Percentiles rank a stretch among this genome's conserved stretches.
Evolutionary conservation across 192 early-diverging fungal genomes (phyloP).

Genomic region (Glomus cerebriforme): DNA sequence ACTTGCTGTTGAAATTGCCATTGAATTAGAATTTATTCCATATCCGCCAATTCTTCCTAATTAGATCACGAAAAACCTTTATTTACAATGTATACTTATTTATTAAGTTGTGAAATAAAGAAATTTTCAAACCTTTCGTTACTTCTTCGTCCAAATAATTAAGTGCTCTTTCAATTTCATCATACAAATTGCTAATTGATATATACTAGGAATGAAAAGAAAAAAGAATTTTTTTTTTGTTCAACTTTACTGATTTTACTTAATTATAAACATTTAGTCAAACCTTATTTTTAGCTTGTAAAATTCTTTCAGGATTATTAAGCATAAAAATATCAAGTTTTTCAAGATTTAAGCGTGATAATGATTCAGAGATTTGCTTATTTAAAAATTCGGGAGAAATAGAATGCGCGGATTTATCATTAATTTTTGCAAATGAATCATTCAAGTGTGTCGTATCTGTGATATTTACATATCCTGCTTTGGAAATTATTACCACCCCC

Average conservation of each 20-base stretch:
- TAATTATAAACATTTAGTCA: neutral
- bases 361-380: slow-evolving; percentile 53
- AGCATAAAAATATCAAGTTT: slow-evolving; percentile 74
- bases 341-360: slow-evolving; percentile 55
- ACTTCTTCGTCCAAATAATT: slow-evolving; percentile 68
- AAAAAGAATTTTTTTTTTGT: neutral
- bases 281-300: slow-evolving; percentile 51
- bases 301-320: slow-evolving; percentile 75
- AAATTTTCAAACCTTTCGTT: slow-evolving; percentile 29
- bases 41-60: slow-evolving; percentile 64
- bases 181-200: slow-evolving; percentile 48
- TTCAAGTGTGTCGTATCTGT: neutral
- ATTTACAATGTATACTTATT: neutral
- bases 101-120: neutral
- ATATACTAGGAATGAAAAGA: neutral
- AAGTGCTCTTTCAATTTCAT: slow-evolving; percentile 59
- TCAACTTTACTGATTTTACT: neutral
- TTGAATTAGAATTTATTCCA: slow-evolving; percentile 70
- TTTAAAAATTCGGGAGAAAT: slow-evolving; percentile 64
- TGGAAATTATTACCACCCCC: slow-evolving; percentile 49
- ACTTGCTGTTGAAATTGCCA: slow-evolving; percentile 54
- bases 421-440: slow-evolving; percentile 46
- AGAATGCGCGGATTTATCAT: slow-evolving; percentile 57
- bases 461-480: slow-evolving; percentile 52
- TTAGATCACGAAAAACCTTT: neutral